phyloP scores from a whole-genome alignment of 495 filamentous ascomycete species.

The Neurospora hispaniola region DNA sequence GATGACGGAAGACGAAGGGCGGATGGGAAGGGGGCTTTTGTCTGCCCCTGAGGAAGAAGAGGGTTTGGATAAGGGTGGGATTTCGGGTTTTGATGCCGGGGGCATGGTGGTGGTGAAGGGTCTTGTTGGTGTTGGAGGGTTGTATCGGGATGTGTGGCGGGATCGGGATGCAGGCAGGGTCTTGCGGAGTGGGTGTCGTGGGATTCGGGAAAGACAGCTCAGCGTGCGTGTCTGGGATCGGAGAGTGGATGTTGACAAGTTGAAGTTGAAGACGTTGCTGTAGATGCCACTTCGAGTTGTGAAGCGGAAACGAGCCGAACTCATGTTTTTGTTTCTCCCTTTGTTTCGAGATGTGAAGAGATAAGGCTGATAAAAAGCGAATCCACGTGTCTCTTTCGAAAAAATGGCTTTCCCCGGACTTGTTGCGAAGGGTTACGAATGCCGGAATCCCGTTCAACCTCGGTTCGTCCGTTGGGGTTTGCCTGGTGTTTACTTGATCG shows the following conservation, averaged over 20 bases:
- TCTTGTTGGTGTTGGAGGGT: background rate
- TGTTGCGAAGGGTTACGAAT: background rate
- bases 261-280: background rate
- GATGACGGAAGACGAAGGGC: conserved; percentile 49
- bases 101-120: background rate
- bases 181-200: background rate
- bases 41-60: too few species aligned
- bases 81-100: background rate
- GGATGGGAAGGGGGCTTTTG: background rate
- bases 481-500: background rate
- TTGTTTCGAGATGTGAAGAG: background rate
- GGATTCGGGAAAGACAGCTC: background rate
- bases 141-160: background rate
- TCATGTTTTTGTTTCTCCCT: background rate
- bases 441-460: background rate
- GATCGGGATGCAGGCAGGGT: background rate
- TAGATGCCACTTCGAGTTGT: background rate
- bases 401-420: background rate
- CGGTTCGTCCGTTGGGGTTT: background rate
- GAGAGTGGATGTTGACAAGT: background rate
- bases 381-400: background rate
- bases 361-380: background rate
- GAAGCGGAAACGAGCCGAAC: background rate
- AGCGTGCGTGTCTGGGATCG: background rate
- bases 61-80: background rate